phyloP scores from a whole-genome alignment of 129 eudicot genomes.

The Dittrichia graveolens region DNA sequence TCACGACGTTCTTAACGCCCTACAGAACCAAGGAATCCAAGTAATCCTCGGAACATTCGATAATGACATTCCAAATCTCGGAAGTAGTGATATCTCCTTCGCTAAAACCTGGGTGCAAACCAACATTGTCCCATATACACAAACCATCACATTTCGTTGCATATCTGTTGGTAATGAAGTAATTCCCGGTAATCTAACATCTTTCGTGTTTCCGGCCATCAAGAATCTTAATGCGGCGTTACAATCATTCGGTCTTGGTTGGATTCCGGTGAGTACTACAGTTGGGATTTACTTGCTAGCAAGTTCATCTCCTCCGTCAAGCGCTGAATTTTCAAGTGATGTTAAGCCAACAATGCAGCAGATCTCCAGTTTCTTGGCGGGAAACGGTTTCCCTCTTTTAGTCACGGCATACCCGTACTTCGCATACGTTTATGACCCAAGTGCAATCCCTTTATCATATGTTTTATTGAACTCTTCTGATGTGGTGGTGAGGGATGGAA shows the following conservation, averaged over 20 bases:
- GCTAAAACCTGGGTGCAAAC: conserved; percentile 40
- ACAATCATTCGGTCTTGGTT: conserved; percentile 10
- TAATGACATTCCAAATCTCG: conserved; percentile 37
- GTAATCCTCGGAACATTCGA: conserved; percentile 41
- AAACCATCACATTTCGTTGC: conserved; percentile 30
- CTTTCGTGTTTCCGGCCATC: conserved; percentile 34
- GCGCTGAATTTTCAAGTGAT: conserved; percentile 14
- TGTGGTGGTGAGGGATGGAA: conserved; percentile 40
- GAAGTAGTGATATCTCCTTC: conserved; percentile 9
- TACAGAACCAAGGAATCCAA: conserved; percentile 35
- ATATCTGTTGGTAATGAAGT: conserved; percentile 52
- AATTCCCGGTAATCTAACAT: conserved; percentile 18
- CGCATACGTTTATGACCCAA: conserved; percentile 28
- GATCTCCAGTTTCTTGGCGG: conserved; percentile 19
- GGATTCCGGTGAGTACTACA: conserved; percentile 37
- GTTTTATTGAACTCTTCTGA: conserved; percentile 36
- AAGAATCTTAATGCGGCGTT: conserved; percentile 35
- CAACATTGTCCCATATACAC: conserved; percentile 37
- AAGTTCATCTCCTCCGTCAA: conserved; percentile 44
- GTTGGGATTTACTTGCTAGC: conserved; percentile 25
- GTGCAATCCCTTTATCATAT: conserved; percentile 13
- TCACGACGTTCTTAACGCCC: conserved; percentile 31
- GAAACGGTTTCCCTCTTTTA: conserved; percentile 33
- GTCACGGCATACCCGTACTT: conserved; percentile 51
- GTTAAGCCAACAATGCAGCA: conserved; percentile 20